A percentile compares a stretch with the other conserved stretches of the same genome.
Evolutionary conservation across 2,329 filamentous ascomycete genomes (phyloP).

Genomic region (Claviceps fusiformis): DNA sequence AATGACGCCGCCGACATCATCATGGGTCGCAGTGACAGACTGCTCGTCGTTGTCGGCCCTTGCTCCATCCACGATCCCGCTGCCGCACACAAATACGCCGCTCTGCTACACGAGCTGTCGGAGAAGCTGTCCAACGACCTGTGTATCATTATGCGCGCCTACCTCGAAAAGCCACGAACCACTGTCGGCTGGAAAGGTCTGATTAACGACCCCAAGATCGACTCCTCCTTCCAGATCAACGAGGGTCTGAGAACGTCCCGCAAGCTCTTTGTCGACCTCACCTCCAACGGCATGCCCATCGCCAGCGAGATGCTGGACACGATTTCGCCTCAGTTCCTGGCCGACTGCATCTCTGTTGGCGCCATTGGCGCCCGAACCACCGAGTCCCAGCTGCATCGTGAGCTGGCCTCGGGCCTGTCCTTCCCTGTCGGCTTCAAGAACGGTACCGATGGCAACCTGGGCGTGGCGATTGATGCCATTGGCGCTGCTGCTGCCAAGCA

Average conservation of each 20-base stretch:
- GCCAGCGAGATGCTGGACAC: slow-evolving; percentile 98
- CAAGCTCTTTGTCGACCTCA: slow-evolving; percentile 87
- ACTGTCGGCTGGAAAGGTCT: slow-evolving; percentile 98
- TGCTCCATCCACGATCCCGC: slow-evolving; percentile 95
- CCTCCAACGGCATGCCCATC: slow-evolving; percentile 77
- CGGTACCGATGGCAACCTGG: slow-evolving; percentile 84
- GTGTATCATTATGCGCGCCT: slow-evolving; percentile 92
- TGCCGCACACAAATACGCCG: slow-evolving; percentile 77
- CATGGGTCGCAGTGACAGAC: slow-evolving; percentile 66
- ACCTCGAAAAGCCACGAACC: slow-evolving; percentile 96
- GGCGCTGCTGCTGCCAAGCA: slow-evolving; percentile 74
- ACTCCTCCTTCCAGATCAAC: slow-evolving; percentile 97
- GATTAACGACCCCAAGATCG: slow-evolving; percentile 97
- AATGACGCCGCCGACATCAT: slow-evolving; percentile 60
- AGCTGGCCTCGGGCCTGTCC: slow-evolving; percentile 85
- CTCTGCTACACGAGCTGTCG: slow-evolving; percentile 61
- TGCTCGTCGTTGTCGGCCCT: slow-evolving; percentile 87
- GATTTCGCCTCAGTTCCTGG: slow-evolving; percentile 94
- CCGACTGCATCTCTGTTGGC: slow-evolving; percentile 87
- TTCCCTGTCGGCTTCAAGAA: slow-evolving; percentile 99
- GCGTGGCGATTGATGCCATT: slow-evolving; percentile 90
- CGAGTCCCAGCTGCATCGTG: slow-evolving; percentile 90
- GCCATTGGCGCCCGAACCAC: slow-evolving; percentile 94
- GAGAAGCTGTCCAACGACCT: slow-evolving; percentile 73
- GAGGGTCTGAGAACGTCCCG: slow-evolving; percentile 89